A percentile compares a stretch with the other conserved stretches of the same genome.
phyloP scores from a whole-genome alignment of 371 early-diverging fungal genomes.

The Saksenaea oblongispora region DNA sequence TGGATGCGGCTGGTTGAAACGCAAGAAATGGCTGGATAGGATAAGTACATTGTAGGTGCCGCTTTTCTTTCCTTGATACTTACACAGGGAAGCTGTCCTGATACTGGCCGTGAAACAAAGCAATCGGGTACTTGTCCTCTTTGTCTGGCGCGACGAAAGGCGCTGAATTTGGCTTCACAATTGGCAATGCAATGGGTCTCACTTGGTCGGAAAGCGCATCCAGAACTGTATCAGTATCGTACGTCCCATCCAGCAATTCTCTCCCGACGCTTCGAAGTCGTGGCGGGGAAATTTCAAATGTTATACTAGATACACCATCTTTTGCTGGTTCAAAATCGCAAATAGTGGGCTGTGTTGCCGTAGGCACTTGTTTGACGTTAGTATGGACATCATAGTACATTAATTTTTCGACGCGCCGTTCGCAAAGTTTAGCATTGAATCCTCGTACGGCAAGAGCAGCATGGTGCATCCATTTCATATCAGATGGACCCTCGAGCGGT shows the following conservation, averaged over 20 bases:
- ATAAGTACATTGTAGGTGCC: not conserved
- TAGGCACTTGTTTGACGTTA: slow-evolving; percentile 68
- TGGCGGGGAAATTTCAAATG: not conserved
- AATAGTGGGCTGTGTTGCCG: slow-evolving; percentile 46
- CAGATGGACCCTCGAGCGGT: not conserved
- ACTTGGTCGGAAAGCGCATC: slow-evolving; percentile 8
- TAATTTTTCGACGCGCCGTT: slow-evolving; percentile 45
- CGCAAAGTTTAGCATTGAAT: slow-evolving; percentile 51
- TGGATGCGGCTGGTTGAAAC: slow-evolving; percentile 48
- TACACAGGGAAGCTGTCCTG: slow-evolving; percentile 56
- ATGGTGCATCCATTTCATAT: slow-evolving; percentile 50
- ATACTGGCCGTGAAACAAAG: slow-evolving; percentile 53
- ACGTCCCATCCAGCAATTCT: not conserved
- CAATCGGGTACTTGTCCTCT: slow-evolving; percentile 46
- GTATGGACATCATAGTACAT: slow-evolving; percentile 75
- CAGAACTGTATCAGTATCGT: not conserved
- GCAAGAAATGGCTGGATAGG: slow-evolving; percentile 42
- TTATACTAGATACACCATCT: not conserved
- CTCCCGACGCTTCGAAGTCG: not conserved
- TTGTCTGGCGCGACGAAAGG: slow-evolving; percentile 14
- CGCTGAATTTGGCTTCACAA: slow-evolving; percentile 12
- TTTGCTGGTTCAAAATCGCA: slow-evolving; percentile 23
- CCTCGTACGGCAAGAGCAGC: slow-evolving; percentile 56
- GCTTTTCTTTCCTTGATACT: slow-evolving; percentile 1
- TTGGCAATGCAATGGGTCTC: slow-evolving; percentile 1